Percentiles rank a stretch among this genome's conserved stretches.
Evolutionary conservation across 495 filamentous ascomycete species (phyloP).

Genomic region (Penicilliopsis zonata): DNA sequence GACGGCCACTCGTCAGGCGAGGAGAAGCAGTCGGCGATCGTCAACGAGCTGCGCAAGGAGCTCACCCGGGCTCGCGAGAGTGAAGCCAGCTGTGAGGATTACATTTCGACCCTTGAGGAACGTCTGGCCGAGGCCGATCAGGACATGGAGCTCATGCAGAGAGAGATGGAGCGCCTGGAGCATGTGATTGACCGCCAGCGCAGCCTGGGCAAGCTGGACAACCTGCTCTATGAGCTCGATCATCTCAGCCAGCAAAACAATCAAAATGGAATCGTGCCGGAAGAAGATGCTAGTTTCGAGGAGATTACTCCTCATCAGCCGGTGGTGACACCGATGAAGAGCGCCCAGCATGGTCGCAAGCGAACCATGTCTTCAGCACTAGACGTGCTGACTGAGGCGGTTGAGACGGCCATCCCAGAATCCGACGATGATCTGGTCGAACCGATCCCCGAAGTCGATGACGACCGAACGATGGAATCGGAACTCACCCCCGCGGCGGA

Average conservation of each 20-base stretch:
- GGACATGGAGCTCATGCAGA: constrained; percentile 91
- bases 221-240: constrained; percentile 81
- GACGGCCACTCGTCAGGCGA: constrained; percentile 85
- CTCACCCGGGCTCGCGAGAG: constrained; percentile 81
- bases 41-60: constrained; percentile 83
- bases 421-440: constrained; percentile 40
- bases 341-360: constrained; percentile 13
- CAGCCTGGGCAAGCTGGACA: constrained; percentile 89
- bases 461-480: constrained; percentile 10
- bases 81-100: constrained; percentile 81
- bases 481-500: constrained; percentile 10
- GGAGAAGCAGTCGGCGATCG: constrained; percentile 77
- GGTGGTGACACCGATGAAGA: constrained; percentile 5
- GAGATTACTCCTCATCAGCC: constrained; percentile 3
- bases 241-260: constrained; percentile 64
- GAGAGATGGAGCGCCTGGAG: constrained; percentile 86
- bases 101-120: constrained; percentile 95
- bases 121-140: constrained; percentile 92
- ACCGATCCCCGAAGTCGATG: constrained; percentile 36
- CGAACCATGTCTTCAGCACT: constrained; percentile 25
- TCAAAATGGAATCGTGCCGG: constrained; percentile 40
- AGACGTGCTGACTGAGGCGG: constrained; percentile 37
- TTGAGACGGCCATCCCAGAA: constrained; percentile 40
- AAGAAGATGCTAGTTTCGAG: constrained; percentile 13
- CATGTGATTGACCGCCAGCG: constrained; percentile 93